A percentile compares a stretch with the other conserved stretches of the same genome.
phyloP scores from a whole-genome alignment of 768 basidiomycete genomes.

The Lentinula sp. region DNA sequence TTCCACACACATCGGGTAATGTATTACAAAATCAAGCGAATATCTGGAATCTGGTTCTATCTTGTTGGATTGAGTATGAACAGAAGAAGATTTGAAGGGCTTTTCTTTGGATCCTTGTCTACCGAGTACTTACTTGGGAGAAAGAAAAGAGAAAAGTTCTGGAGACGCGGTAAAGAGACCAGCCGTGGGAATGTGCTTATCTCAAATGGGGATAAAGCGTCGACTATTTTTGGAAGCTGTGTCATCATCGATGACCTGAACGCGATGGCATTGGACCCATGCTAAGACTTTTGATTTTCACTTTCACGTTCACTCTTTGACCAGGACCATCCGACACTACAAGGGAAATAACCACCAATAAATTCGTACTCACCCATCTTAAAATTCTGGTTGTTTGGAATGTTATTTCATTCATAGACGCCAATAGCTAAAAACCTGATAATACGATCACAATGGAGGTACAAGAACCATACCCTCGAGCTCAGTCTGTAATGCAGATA shows the following conservation, averaged over 20 bases:
- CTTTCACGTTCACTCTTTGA: background rate
- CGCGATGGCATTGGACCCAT: background rate
- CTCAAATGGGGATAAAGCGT: background rate
- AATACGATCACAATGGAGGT: background rate
- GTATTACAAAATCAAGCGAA: too few relatives aligned
- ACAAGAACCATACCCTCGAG: conserved; percentile 16
- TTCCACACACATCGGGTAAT: too few relatives aligned
- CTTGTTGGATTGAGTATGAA: too few relatives aligned
- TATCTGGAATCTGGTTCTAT: too few relatives aligned
- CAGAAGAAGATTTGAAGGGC: too few relatives aligned
- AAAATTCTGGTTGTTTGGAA: background rate
- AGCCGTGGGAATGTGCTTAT: background rate
- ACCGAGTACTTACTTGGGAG: background rate
- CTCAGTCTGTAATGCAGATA: conserved; percentile 17
- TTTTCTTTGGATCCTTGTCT: too few relatives aligned
- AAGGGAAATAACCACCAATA: too few relatives aligned
- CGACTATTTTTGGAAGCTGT: background rate
- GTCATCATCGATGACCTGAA: background rate
- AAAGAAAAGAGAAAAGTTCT: background rate
- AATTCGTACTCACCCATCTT: background rate
- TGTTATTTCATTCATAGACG: background rate
- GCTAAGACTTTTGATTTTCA: background rate
- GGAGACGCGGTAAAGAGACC: too few relatives aligned
- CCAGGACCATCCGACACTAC: too few relatives aligned
- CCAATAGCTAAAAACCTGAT: background rate